A percentile compares a stretch with the other conserved stretches of the same genome.
Evolutionary conservation across 2,329 filamentous ascomycete species (phyloP).

Genomic region (Sporothrix brasiliensis): DNA sequence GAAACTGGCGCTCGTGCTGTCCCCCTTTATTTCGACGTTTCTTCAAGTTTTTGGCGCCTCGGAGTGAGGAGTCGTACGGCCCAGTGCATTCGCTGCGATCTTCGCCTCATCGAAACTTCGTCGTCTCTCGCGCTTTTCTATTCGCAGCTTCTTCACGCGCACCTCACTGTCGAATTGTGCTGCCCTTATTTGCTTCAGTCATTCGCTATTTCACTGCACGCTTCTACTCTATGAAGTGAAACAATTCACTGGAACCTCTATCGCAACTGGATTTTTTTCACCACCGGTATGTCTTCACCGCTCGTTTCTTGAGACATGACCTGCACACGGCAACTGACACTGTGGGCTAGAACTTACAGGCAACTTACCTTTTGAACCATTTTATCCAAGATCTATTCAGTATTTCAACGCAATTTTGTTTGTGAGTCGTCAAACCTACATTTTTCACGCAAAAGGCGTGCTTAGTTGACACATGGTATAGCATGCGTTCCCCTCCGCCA

Average conservation of each 20-base stretch:
- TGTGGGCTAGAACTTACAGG: background rate
- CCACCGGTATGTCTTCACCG: too few relatives aligned
- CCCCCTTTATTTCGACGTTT: too few relatives aligned
- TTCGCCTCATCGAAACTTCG: too few relatives aligned
- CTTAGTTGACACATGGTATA: background rate
- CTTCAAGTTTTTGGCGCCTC: background rate
- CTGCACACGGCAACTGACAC: background rate
- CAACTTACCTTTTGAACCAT: background rate
- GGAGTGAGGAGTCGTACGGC: background rate
- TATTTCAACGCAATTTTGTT: background rate
- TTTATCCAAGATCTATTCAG: background rate
- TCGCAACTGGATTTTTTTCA: too few relatives aligned
- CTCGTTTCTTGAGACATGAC: too few relatives aligned
- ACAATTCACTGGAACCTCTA: too few relatives aligned
- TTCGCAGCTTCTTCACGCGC: too few relatives aligned
- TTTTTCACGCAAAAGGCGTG: background rate
- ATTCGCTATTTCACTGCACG: too few relatives aligned
- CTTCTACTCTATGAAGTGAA: too few relatives aligned
- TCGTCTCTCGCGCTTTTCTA: too few relatives aligned
- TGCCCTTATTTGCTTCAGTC: background rate
- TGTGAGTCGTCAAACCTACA: background rate
- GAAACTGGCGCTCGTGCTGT: background rate
- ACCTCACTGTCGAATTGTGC: too few relatives aligned
- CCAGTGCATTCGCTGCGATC: too few relatives aligned
- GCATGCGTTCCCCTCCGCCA: background rate